Base-by-base conservation (phyloP, 2,329 filamentous ascomycete species). In the Ophiosphaerella narmari region DNA sequence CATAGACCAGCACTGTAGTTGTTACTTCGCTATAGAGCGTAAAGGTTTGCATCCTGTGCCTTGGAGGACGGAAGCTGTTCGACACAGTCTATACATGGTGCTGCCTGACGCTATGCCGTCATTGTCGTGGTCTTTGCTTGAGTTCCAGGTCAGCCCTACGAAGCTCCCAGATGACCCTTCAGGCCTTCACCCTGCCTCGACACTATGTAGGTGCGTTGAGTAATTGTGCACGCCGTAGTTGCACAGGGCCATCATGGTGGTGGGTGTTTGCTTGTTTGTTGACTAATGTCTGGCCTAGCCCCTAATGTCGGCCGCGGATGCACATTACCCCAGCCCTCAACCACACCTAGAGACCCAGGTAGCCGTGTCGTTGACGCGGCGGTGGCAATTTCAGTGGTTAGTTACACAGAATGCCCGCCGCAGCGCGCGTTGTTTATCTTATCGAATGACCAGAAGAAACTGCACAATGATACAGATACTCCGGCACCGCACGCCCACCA, bases 221-320 rank as follows among this genome's bases (percentile, higher is more conserved):
- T 43, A 39, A 36, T 31, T 48, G 44, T 49, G 43, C 46, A 47
- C 55, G 55, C 57, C 47, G 50, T 50, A 43, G 55, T 67, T 35
- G 50, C 57, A 63, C 51, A 48, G 47, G 42, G 16, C 16, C 16
- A 18, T 18, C 16, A 18, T 51, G 46, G 63, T 60, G 61, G 62
- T 60, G 55, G 54, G 54, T 54, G 38, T 38, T 52, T 46, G 55
- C 52, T 42, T 50, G 35, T 61, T 50, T 50, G 51, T 45, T 47
- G 47, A 51, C 53, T 61, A 59, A 57, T 51, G 43, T 43, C 43
- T 55, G 48, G 43, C 54, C 52, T 54, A 55, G 54, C 57, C 49
- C 39, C 48, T 63, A 60, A 58, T 46, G 36, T 39, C 66, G 66
- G 67, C 65, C 67, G 66, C 68, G 67, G 67, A 70, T 62, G 52